Conservation (phyloP, 1,284 basidiomycete genomes). For the Cutaneotrichosporon dermatis region DNA sequence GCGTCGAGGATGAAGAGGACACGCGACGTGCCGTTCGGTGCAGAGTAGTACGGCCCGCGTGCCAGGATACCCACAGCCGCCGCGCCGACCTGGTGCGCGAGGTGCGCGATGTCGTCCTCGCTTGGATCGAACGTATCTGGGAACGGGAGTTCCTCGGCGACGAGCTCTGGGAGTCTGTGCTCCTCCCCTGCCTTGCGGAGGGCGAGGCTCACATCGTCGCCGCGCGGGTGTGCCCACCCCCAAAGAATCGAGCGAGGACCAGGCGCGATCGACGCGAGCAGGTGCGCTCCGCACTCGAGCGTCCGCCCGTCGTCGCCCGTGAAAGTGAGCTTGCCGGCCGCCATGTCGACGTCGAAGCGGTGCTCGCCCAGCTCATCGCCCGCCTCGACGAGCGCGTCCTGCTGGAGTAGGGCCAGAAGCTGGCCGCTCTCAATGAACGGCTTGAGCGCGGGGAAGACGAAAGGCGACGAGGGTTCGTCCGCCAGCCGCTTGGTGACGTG, state of each 20-base stretch:
- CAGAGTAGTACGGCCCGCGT: conserved; percentile 4
- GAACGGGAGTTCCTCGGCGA: conserved; percentile 4
- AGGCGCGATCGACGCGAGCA: conserved; percentile 5
- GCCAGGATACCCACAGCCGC: conserved; percentile 2
- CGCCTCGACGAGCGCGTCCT: conserved; percentile 1
- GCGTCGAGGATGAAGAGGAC: conserved; percentile 6
- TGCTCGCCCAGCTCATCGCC: conserved; percentile 3
- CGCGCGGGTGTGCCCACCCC: conserved; percentile 11
- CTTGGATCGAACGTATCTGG: not conserved
- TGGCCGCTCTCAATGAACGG: not conserved
- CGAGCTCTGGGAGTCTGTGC: not conserved
- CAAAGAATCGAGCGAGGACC: conserved; percentile 4
- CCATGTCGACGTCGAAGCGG: conserved; percentile 3
- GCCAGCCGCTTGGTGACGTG: not conserved
- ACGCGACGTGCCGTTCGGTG: conserved; percentile 1
- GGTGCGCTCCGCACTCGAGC: not conserved
- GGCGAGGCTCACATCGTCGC: not conserved
- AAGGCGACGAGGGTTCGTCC: not conserved
- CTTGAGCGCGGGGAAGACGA: not conserved
- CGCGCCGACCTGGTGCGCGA: conserved; percentile 10
- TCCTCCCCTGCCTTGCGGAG: not conserved
- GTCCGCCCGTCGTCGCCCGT: not conserved
- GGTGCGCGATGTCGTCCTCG: not conserved
- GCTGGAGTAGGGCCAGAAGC: conserved; percentile 1
- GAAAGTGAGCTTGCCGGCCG: not conserved